Base-by-base conservation (phyloP, 768 basidiomycete species). In the Boletus bicolor region DNA sequence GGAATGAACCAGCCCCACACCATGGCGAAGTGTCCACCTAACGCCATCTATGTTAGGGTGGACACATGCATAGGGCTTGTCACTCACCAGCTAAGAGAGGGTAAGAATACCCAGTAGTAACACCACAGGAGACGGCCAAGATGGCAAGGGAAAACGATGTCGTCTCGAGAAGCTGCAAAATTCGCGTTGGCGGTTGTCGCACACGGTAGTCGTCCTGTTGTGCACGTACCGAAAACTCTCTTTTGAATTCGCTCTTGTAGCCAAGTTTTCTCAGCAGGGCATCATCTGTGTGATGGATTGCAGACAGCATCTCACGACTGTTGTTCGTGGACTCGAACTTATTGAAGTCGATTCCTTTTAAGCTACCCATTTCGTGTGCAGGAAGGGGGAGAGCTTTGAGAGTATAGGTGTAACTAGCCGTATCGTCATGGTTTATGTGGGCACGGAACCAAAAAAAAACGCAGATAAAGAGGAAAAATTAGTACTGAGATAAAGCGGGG, bases 211-310 rank as follows among this genome's bases (percentile, higher is more conserved):
- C 17, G 6, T 48, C 19, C 26, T 1, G n/a, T 48, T 26, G 32
- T 1, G n/a, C 24, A 53, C 61, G 9, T 48, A 65, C 65, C 51
- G 65, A 66, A 17, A 66, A 66, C 45, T 67, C 65, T 15, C 65
- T 48, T 37, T 57, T 64, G 21, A 67, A 66, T 35, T 66, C 62
- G 54, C 65, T 66, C 57, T 64, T 66, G 54, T 66, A 66, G 14
- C 65, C 65, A 17, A 66, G 65, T 42, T 66, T 67, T 26, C 51
- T 32, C 12, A 66, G 51, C 2, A 66, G 45, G 6, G 54, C 38
- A 28, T 66, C 51, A 9, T 66, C 65, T 7, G 63, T 51, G 19
- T 15, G 53, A 38, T 67, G 65, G 28, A 62, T 37, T 2, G 39
- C 19, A 34, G 56, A 44, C n/a, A 56, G 14, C 14, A 37, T 57